Conservation (phyloP, 2,329 filamentous ascomycete genomes). For the Aspergillus candidus region DNA sequence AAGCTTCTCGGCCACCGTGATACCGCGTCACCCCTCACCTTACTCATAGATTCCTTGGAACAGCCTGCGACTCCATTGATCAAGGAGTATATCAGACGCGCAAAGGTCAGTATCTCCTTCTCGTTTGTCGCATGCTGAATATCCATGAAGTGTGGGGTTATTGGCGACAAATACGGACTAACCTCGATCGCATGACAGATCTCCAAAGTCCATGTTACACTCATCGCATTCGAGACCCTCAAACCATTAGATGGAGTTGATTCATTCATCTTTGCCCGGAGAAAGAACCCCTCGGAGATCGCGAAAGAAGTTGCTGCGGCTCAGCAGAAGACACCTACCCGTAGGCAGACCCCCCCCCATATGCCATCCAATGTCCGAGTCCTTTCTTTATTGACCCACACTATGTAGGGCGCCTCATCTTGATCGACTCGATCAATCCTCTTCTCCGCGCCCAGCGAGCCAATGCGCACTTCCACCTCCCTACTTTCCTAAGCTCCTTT, state of each 20-base stretch:
- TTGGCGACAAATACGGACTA: too few relatives aligned
- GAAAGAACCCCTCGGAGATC: slow-evolving; percentile 53
- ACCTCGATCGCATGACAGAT: slow-evolving; percentile 14
- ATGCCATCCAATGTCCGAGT: background rate
- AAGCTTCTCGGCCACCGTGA: slow-evolving; percentile 74
- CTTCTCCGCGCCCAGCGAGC: slow-evolving; percentile 42
- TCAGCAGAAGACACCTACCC: slow-evolving; percentile 19
- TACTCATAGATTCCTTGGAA: slow-evolving; percentile 79
- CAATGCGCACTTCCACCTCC: slow-evolving; percentile 52
- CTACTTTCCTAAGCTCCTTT: slow-evolving; percentile 63
- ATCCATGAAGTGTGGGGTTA: too few relatives aligned
- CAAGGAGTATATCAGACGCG: slow-evolving; percentile 67
- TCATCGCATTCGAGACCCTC: slow-evolving; percentile 71
- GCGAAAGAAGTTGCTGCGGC: slow-evolving; percentile 53
- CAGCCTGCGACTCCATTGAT: slow-evolving; percentile 67
- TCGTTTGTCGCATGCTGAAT: slow-evolving; percentile 6
- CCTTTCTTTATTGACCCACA: slow-evolving; percentile 7
- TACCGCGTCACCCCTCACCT: slow-evolving; percentile 75
- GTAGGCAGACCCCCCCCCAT: slow-evolving; percentile 16
- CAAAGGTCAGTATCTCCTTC: slow-evolving; percentile 51
- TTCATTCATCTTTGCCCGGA: slow-evolving; percentile 58
- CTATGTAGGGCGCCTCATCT: slow-evolving; percentile 60
- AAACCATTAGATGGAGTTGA: slow-evolving; percentile 60
- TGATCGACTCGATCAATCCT: slow-evolving; percentile 74
- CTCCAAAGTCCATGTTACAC: slow-evolving; percentile 64